Evolutionary conservation across 257 asterid species (phyloP).

Genomic region (Solanum pimpinellifolium): DNA sequence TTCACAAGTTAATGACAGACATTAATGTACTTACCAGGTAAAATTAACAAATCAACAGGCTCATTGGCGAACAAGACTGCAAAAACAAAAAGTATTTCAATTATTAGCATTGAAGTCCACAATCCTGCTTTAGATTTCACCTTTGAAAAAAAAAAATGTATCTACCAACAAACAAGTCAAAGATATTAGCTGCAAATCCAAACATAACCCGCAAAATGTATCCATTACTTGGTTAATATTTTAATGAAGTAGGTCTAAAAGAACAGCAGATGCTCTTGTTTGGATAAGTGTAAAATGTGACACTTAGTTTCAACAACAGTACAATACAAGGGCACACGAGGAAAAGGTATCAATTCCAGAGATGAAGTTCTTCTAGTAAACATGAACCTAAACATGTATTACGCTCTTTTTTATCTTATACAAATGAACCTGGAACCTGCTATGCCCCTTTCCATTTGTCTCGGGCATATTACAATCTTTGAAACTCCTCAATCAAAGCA

Average conservation of each 20-base stretch:
- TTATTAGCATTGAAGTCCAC: not conserved
- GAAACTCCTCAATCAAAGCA: not conserved
- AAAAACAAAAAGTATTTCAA: not conserved
- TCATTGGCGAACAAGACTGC: conserved; percentile 82
- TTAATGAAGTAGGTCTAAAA: not conserved
- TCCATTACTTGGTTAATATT: not conserved
- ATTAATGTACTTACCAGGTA: conserved; percentile 58
- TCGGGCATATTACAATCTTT: not conserved
- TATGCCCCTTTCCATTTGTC: not conserved
- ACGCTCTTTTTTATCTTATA: not conserved
- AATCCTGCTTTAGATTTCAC: not conserved
- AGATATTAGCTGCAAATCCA: not conserved
- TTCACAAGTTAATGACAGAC: not conserved
- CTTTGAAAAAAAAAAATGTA: not conserved
- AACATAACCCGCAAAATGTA: not conserved
- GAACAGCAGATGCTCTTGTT: not conserved
- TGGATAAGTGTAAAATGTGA: not conserved
- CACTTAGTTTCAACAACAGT: not conserved
- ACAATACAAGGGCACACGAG: not conserved
- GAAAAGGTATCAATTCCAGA: not conserved
- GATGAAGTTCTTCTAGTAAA: not conserved
- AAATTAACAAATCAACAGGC: conserved; percentile 78
- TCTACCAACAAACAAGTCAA: not conserved
- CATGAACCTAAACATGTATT: not conserved
- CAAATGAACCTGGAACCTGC: not conserved